phyloP scores from a whole-genome alignment of 768 basidiomycete species.

The Pleurotus djamor region DNA sequence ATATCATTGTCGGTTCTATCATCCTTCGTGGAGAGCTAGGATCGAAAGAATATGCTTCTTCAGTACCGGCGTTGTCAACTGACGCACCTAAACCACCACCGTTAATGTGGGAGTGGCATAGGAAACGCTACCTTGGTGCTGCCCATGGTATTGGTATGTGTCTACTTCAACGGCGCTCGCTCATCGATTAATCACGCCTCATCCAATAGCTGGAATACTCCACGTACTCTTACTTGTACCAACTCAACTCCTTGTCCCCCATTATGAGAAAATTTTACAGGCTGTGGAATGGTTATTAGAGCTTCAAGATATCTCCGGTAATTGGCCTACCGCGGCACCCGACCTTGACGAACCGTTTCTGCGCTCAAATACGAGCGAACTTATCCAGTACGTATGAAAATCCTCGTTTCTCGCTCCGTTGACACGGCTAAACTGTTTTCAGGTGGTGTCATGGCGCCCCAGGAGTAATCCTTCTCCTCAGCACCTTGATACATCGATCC shows the following conservation, averaged over 20 bases:
- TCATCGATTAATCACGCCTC: neutral
- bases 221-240: constrained; percentile 48
- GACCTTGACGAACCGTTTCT: constrained; percentile 6
- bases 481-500: constrained; percentile 34
- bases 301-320: constrained; percentile 43
- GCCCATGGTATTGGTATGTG: constrained; percentile 59
- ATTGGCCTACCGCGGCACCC: constrained; percentile 50
- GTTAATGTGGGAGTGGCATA: constrained; percentile 61
- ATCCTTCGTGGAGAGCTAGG: constrained; percentile 33
- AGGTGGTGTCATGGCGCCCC: constrained; percentile 65
- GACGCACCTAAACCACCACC: constrained; percentile 27
- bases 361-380: constrained; percentile 24
- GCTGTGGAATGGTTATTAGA: constrained; percentile 47
- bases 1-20: constrained; percentile 40
- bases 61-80: constrained; percentile 14
- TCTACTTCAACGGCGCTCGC: neutral
- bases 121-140: constrained; percentile 53
- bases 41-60: constrained; percentile 24
- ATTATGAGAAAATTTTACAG: constrained; percentile 36
- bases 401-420: neutral
- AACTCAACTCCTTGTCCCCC: constrained; percentile 24
- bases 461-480: constrained; percentile 45
- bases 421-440: neutral
- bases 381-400: constrained; percentile 45
- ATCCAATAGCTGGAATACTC: constrained; percentile 46